Evolutionary conservation across 73 alveolate genomes (phyloP).

Genomic region (Paramecium tetraurelia): DNA sequence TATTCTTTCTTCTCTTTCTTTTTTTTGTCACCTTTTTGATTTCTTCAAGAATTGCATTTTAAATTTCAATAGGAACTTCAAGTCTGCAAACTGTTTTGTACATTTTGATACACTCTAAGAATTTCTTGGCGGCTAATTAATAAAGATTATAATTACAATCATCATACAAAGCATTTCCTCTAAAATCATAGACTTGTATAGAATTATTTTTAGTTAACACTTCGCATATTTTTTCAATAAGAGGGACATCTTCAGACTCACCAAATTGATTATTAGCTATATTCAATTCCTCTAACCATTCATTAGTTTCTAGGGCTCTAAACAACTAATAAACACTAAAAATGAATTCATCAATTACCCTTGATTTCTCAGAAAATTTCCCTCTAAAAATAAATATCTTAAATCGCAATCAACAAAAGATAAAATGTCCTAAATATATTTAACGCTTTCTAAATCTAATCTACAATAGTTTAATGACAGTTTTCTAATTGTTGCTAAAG

Average conservation of each 20-base stretch:
- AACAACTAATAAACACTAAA: slow-evolving; percentile 34
- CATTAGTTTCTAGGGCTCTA: slow-evolving; percentile 58
- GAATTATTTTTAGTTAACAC: slow-evolving; percentile 50
- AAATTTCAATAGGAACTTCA: slow-evolving; percentile 31
- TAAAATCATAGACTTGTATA: slow-evolving; percentile 54
- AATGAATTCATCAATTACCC: not conserved
- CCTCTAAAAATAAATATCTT: slow-evolving; percentile 46
- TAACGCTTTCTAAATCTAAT: slow-evolving; percentile 59
- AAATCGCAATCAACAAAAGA: slow-evolving; percentile 57
- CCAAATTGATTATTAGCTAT: slow-evolving; percentile 63
- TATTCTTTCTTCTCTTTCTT: slow-evolving; percentile 55
- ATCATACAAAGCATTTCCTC: slow-evolving; percentile 61
- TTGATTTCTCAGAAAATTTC: slow-evolving; percentile 54
- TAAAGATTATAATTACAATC: slow-evolving; percentile 26
- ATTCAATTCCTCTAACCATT: slow-evolving; percentile 58
- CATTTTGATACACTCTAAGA: slow-evolving; percentile 58
- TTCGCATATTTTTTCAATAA: slow-evolving; percentile 61
- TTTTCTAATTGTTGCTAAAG: slow-evolving; percentile 22
- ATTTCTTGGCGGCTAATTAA: not conserved
- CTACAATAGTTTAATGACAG: slow-evolving; percentile 51
- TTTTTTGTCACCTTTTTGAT: slow-evolving; percentile 53
- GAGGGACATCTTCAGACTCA: slow-evolving; percentile 60
- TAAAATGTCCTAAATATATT: slow-evolving; percentile 38
- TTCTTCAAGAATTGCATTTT: slow-evolving; percentile 52
- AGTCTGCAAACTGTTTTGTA: slow-evolving; percentile 52